phyloP scores from a whole-genome alignment of 306 rosid genomes.

The Gastrolobium villosum region DNA sequence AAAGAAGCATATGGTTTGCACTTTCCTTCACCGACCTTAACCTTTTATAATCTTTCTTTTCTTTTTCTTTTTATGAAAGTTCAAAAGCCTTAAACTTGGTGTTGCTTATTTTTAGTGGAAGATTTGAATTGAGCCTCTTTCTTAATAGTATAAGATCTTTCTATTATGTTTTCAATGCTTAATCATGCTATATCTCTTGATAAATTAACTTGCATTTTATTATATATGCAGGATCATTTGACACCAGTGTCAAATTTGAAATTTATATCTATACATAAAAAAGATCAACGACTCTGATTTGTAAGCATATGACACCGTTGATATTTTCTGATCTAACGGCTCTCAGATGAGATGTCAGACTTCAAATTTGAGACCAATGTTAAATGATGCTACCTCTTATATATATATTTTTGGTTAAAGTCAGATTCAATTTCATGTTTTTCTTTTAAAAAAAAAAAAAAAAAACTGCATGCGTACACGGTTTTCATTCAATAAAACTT shows the following conservation, averaged over 20 bases:
- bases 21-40: slow-evolving; percentile 47
- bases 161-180: not conserved
- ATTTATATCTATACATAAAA: no score
- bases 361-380: no score
- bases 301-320: no score
- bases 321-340: no score
- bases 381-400: no score
- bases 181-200: not conserved
- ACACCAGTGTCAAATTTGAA: no score
- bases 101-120: not conserved
- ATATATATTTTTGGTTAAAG: not conserved
- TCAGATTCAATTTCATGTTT: not conserved
- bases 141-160: not conserved
- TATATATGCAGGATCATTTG: no score
- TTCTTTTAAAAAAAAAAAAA: not conserved
- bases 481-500: not conserved
- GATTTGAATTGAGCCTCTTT: slow-evolving; percentile 6
- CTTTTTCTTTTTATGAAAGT: not conserved
- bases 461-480: not conserved
- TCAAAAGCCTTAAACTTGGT: slow-evolving; percentile 43
- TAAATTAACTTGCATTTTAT: slow-evolving; percentile 2
- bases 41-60: not conserved
- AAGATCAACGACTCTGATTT: no score
- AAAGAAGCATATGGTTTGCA: slow-evolving; percentile 2
- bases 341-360: no score